These are phyloP conservation scores for Coemansia sp. DNA, from an alignment of 192 early-diverging fungal species.

Conservation along the genomic window DNA sequence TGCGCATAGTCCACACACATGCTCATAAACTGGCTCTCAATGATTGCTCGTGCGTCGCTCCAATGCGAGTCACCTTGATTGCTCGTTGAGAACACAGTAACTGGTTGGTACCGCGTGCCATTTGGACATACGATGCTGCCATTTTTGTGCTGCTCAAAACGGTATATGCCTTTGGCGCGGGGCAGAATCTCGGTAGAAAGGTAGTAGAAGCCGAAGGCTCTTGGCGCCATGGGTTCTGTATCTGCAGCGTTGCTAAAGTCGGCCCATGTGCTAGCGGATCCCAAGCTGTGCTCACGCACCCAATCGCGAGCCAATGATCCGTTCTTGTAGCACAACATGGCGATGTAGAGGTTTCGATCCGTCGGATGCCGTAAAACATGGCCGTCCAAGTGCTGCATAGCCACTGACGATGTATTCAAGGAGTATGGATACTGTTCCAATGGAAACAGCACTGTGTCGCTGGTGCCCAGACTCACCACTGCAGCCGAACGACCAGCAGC, in stretches of 20 bases:
- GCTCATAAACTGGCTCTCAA: constrained; percentile 74
- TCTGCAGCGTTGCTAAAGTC: constrained; percentile 53
- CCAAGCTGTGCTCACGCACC: constrained; percentile 57
- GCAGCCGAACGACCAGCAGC: constrained; percentile 41
- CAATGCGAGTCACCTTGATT: not conserved
- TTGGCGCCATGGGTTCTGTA: constrained; percentile 20
- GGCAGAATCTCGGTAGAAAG: constrained; percentile 75
- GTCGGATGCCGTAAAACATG: constrained; percentile 70
- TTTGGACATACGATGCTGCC: constrained; percentile 31
- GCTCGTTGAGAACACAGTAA: constrained; percentile 14
- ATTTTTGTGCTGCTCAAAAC: constrained; percentile 49
- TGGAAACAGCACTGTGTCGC: constrained; percentile 71
- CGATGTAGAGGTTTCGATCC: constrained; percentile 59
- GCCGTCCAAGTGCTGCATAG: constrained; percentile 37
- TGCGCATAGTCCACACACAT: constrained; percentile 60
- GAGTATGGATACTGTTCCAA: constrained; percentile 41
- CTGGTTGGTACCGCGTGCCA: constrained; percentile 24
- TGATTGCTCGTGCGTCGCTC: constrained; percentile 61
- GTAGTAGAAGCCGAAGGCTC: constrained; percentile 70
- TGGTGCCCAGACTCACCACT: constrained; percentile 77
- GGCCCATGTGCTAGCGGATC: constrained; percentile 58
- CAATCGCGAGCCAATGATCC: constrained; percentile 78
- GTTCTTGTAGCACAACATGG: constrained; percentile 84
- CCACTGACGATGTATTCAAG: not conserved
- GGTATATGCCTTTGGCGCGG: constrained; percentile 62